Evolutionary conservation across 352 stramenopile species (phyloP).

Genomic region (Globisporangium iwayamae): DNA sequence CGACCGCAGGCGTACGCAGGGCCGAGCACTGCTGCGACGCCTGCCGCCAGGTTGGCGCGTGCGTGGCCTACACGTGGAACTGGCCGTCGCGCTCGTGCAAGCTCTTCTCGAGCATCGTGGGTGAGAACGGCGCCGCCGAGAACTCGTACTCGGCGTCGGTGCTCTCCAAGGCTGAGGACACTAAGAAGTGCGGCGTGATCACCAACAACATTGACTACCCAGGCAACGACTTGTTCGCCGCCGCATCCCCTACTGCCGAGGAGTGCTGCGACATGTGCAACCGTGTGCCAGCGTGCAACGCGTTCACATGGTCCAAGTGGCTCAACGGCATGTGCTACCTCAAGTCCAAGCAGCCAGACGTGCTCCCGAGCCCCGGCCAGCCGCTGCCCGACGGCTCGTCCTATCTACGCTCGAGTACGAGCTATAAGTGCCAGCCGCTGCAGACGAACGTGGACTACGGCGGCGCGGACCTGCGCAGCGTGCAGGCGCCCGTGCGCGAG

Average conservation of each 20-base stretch:
- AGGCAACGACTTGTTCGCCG: conserved; percentile 24
- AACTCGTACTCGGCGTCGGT: not conserved
- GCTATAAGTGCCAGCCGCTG: conserved; percentile 14
- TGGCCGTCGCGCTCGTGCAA: not conserved
- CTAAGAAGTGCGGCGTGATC: conserved; percentile 16
- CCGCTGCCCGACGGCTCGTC: not conserved
- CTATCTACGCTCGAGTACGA: conserved; percentile 10
- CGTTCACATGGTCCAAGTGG: conserved; percentile 25
- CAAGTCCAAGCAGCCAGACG: conserved; percentile 16
- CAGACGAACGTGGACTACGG: conserved; percentile 4
- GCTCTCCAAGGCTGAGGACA: not conserved
- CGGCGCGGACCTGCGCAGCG: conserved; percentile 8
- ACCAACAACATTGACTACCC: conserved; percentile 24
- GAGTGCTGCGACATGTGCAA: conserved; percentile 25
- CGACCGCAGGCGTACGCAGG: not conserved
- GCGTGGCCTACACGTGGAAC: not conserved
- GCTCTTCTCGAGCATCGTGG: not conserved
- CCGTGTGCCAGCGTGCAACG: conserved; percentile 15
- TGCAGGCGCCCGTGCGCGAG: not conserved
- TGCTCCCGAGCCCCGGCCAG: not conserved
- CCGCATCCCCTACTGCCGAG: conserved; percentile 6
- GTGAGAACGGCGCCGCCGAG: not conserved
- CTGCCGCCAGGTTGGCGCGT: not conserved
- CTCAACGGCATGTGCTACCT: conserved; percentile 24
- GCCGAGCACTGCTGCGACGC: conserved; percentile 6